A percentile compares a stretch with the other conserved stretches of the same genome.
These are phyloP conservation scores for Beauveria caledonica DNA, from an alignment of 2,329 filamentous ascomycete genomes.

Conservation along the genomic window DNA sequence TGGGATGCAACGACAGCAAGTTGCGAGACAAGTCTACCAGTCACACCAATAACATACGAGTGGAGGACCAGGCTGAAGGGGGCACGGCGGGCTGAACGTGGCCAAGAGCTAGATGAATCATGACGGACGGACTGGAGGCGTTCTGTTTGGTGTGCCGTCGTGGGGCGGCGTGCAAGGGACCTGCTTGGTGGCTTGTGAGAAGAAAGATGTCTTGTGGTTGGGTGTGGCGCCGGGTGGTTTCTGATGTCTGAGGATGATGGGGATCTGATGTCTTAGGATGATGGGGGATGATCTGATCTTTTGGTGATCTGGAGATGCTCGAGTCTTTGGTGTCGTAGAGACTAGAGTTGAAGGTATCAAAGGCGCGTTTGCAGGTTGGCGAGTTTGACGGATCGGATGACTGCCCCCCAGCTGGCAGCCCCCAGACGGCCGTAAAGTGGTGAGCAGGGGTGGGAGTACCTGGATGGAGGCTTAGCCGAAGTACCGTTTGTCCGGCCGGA, in stretches of 20 bases:
- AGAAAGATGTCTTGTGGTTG: background rate
- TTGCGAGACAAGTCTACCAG: too few relatives aligned
- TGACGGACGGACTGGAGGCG: background rate
- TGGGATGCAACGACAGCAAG: background rate
- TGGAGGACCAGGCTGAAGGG: background rate
- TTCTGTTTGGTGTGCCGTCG: background rate
- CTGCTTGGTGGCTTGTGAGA: constrained; percentile 5
- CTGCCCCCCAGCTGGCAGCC: background rate
- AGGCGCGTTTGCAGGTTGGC: background rate
- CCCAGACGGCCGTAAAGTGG: background rate
- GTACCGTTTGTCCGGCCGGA: constrained; percentile 9
- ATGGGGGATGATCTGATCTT: background rate
- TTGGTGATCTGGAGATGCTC: too few relatives aligned
- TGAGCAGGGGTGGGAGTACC: background rate
- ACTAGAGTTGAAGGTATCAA: too few relatives aligned
- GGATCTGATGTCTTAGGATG: background rate
- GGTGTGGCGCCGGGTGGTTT: background rate
- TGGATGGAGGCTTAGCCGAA: constrained; percentile 6
- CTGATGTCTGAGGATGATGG: background rate
- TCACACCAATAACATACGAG: background rate
- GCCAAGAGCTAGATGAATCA: too few relatives aligned
- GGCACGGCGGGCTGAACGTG: too few relatives aligned
- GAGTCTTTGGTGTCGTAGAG: too few relatives aligned
- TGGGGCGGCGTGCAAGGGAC: background rate
- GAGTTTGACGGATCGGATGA: background rate